Evolutionary conservation across 495 filamentous ascomycete genomes (phyloP).

Genomic region (Cudoniella acicularis): DNA sequence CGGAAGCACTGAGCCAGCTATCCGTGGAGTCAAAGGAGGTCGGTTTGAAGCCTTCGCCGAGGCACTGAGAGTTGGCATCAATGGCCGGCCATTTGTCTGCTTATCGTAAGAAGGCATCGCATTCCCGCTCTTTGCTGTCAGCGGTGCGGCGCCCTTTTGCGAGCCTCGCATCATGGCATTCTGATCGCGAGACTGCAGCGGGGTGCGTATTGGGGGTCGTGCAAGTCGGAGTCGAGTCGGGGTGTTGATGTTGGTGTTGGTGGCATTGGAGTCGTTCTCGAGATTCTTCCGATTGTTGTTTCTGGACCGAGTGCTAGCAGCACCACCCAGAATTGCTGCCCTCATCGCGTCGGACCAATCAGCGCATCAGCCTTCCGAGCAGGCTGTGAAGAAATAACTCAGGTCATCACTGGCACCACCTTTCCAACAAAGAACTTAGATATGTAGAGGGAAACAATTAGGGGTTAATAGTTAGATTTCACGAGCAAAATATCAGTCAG

Average conservation of each 20-base stretch:
- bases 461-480: background rate
- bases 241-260: conserved; percentile 29
- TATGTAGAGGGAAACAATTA: background rate
- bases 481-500: background rate
- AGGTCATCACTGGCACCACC: too few relatives aligned
- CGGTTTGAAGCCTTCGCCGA: conserved; percentile 35
- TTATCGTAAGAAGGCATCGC: conserved; percentile 48
- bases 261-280: conserved; percentile 33
- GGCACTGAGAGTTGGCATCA: conserved; percentile 43
- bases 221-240: conserved; percentile 15
- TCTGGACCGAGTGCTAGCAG: conserved; percentile 25
- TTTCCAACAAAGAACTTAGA: too few relatives aligned
- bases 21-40: conserved; percentile 45
- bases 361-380: background rate
- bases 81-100: conserved; percentile 44
- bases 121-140: conserved; percentile 22
- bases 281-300: conserved; percentile 22
- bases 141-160: conserved; percentile 15
- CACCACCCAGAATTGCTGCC: conserved; percentile 14
- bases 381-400: too few relatives aligned
- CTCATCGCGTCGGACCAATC: conserved; percentile 8
- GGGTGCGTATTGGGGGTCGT: conserved; percentile 10
- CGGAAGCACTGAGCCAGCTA: conserved; percentile 36
- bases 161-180: conserved; percentile 31
- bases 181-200: conserved; percentile 20